A percentile compares a stretch with the other conserved stretches of the same genome.
phyloP scores from a whole-genome alignment of 2,329 filamentous ascomycete genomes.

The Microsporum audouinii region DNA sequence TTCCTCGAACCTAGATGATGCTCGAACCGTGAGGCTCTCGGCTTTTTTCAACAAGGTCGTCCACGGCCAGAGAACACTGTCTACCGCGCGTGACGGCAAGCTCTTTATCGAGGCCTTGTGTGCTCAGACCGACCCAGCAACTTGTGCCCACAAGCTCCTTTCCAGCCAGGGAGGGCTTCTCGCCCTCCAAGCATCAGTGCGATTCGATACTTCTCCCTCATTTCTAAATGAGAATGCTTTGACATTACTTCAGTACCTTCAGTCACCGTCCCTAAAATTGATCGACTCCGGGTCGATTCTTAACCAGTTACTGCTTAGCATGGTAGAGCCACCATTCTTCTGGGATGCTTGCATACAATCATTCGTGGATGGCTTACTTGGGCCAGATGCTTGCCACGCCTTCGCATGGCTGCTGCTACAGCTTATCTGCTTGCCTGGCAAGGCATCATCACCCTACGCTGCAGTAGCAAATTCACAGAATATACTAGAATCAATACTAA shows the following conservation, averaged over 20 bases:
- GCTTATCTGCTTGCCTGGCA: conserved; percentile 32
- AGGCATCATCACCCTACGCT: conserved; percentile 17
- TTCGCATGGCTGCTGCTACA: conserved; percentile 43
- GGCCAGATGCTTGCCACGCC: conserved; percentile 22
- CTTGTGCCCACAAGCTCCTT: conserved; percentile 32
- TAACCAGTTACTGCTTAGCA: conserved; percentile 34
- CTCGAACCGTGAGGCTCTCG: background rate
- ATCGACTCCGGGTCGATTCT: conserved; percentile 25
- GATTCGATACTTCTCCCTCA: conserved; percentile 30
- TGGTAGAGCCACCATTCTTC: conserved; percentile 44
- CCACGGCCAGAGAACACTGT: background rate
- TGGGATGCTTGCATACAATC: conserved; percentile 41
- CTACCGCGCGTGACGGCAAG: conserved; percentile 14
- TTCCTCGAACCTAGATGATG: background rate
- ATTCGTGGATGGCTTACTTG: conserved; percentile 23
- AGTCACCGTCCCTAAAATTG: conserved; percentile 14
- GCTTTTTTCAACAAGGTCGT: background rate
- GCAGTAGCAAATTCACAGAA: conserved; percentile 20
- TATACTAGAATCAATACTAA: conserved; percentile 20
- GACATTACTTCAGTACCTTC: conserved; percentile 28
- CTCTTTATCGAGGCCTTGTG: conserved; percentile 40
- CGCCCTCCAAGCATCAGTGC: conserved; percentile 30
- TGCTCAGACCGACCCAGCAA: conserved; percentile 29
- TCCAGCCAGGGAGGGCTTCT: conserved; percentile 22
- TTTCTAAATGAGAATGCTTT: conserved; percentile 33